Evolutionary conservation across 495 filamentous ascomycete genomes (phyloP), one percentile per base, ranked within the genome.

Genomic region (Aspergillus wentii): DNA sequence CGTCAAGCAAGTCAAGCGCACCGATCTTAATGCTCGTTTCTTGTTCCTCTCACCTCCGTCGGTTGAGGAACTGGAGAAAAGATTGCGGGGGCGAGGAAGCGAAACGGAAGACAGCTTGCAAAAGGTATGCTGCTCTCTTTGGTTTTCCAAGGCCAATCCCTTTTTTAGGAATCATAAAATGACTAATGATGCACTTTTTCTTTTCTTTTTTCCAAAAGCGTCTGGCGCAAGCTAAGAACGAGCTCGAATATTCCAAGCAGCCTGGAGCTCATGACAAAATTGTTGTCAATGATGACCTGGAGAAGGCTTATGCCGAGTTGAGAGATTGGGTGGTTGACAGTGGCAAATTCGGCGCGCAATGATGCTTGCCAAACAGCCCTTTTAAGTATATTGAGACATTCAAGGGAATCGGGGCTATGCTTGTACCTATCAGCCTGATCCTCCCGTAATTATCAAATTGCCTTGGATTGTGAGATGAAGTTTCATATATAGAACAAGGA

Each of bases 1-100:
- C 19, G 90, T 96, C 31, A 96, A 96, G 66, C 92, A 96, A 68
- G 86, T 98, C 41, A 86, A 86, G 56, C 74, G 75, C 10, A 80
- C 82, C 33, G 69, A 78, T 56, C 72, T 94, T 49, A 69, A 80
- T 41, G 85, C 91, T 9, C 80, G 89, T 20, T 95, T 85, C 57
- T 57, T 95, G 37, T 96, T 96, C 59, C 71, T 96, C 40, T 75
- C 83, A 22, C 91, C 92, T 2, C 91, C 85, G 1, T 82, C 74
- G 15, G 55, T 89, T 44, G 80, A 84, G 44, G 75, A 74, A 18
- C 75, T 96, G 30, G 88, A 94, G 61, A 51, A 64, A 49, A 75
- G 92, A 13, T 68, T 96, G 30, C 75, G 89, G 22, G 83, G 81
- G n/a, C 73, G 92, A 28, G 85, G 78, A 0, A 95, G 90, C 5